These are phyloP conservation scores for Collybia nuda DNA, from an alignment of 768 basidiomycete species.

Conservation along the genomic window DNA sequence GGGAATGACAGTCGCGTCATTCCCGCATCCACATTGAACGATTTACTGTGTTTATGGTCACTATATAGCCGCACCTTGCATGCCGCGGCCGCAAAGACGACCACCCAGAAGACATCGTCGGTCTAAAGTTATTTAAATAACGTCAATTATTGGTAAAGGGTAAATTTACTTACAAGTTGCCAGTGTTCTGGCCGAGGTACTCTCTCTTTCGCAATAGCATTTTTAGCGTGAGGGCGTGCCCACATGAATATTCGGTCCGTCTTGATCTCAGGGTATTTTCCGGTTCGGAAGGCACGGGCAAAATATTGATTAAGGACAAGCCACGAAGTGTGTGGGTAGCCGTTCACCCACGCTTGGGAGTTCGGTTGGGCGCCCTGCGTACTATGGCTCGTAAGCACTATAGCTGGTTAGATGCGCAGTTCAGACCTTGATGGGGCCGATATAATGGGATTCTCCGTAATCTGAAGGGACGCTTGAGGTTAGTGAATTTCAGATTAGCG, in stretches of 20 bases:
- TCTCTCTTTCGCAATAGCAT: slow-evolving; percentile 51
- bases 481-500: no score
- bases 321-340: slow-evolving; percentile 65
- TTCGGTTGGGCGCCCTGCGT: slow-evolving; percentile 58
- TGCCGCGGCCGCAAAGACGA: slow-evolving; percentile 59
- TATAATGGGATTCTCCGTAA: slow-evolving; percentile 76
- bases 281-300: slow-evolving; percentile 70
- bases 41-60: slow-evolving; percentile 36
- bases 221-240: slow-evolving; percentile 63
- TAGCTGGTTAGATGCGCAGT: no score
- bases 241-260: slow-evolving; percentile 69
- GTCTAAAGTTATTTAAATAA: slow-evolving; percentile 37
- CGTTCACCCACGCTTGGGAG: slow-evolving; percentile 72
- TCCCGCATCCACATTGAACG: slow-evolving; percentile 56
- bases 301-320: slow-evolving; percentile 67
- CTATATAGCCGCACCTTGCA: slow-evolving; percentile 56
- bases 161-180: slow-evolving; percentile 45
- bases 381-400: no score
- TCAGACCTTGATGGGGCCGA: slow-evolving; percentile 62
- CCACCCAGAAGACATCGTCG: slow-evolving; percentile 65
- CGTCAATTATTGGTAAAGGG: slow-evolving; percentile 6
- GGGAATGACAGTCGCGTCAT: slow-evolving; percentile 60
- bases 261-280: slow-evolving; percentile 54
- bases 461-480: slow-evolving; percentile 18
- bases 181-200: slow-evolving; percentile 57